phyloP scores from a whole-genome alignment of 768 basidiomycete species.

The Lepiota brunneoincarnata region DNA sequence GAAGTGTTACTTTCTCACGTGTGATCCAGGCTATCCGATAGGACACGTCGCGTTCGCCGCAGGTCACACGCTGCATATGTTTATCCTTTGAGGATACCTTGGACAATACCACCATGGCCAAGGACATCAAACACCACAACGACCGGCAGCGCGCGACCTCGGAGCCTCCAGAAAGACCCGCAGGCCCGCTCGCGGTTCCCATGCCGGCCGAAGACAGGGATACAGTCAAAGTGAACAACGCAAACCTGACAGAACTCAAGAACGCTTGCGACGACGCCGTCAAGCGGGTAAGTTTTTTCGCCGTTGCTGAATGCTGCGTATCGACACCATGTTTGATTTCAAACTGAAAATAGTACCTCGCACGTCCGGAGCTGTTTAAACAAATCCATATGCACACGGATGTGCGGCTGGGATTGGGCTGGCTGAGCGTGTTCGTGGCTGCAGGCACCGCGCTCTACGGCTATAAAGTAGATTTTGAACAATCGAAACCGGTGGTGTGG shows the following conservation, averaged over 20 bases:
- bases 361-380: slow-evolving; percentile 79
- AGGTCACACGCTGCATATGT: not conserved
- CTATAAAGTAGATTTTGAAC: slow-evolving; percentile 85
- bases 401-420: slow-evolving; percentile 83
- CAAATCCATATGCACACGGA: slow-evolving; percentile 88
- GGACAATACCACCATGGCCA: slow-evolving; percentile 4
- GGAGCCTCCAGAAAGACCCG: slow-evolving; percentile 40
- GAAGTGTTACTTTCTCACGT: not conserved
- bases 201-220: slow-evolving; percentile 46
- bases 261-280: slow-evolving; percentile 85
- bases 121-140: not conserved
- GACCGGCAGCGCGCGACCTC: slow-evolving; percentile 11
- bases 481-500: slow-evolving; percentile 78
- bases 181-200: slow-evolving; percentile 51
- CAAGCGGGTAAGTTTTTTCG: slow-evolving; percentile 62
- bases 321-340: not conserved
- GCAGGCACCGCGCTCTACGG: slow-evolving; percentile 82
- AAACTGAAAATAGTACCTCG: slow-evolving; percentile 57
- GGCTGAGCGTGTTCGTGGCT: slow-evolving; percentile 81
- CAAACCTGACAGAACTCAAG: slow-evolving; percentile 56
- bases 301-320: not conserved
- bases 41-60: slow-evolving; percentile 9
- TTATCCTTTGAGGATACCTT: not conserved
- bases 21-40: not conserved
- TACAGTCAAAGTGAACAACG: slow-evolving; percentile 59